Evolutionary conservation across 768 basidiomycete species (phyloP).

Genomic region (Hygrocybe coccinea): DNA sequence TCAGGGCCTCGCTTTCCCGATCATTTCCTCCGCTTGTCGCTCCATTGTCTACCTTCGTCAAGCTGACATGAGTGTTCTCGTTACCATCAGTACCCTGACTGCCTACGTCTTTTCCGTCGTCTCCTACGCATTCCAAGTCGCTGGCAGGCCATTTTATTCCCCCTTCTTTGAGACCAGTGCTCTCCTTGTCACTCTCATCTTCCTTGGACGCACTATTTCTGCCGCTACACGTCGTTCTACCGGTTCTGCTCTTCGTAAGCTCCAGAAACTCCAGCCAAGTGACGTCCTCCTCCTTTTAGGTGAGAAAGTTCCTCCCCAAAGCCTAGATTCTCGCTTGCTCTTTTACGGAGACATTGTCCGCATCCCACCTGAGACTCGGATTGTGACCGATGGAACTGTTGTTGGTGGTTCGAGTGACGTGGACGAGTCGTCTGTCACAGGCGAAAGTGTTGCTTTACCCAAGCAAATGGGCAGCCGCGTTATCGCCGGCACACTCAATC

Average conservation of each 20-base stretch:
- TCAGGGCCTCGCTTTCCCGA: slow-evolving; percentile 33
- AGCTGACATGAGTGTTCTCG: slow-evolving; percentile 37
- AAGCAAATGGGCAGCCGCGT: slow-evolving; percentile 31
- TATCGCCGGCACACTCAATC: slow-evolving; percentile 38
- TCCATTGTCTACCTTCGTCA: slow-evolving; percentile 33
- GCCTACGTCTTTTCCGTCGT: slow-evolving; percentile 40
- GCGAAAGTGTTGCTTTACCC: slow-evolving; percentile 36
- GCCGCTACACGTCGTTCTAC: slow-evolving; percentile 34
- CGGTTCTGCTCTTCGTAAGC: slow-evolving; percentile 28
- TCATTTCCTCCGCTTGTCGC: slow-evolving; percentile 33
- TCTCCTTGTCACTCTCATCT: slow-evolving; percentile 40
- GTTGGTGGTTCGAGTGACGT: slow-evolving; percentile 31
- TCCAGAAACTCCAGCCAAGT: slow-evolving; percentile 31
- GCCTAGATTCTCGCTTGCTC: slow-evolving; percentile 22
- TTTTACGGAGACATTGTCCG: slow-evolving; percentile 35
- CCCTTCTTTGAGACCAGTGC: slow-evolving; percentile 43
- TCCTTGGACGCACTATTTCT: slow-evolving; percentile 36
- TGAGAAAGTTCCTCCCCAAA: slow-evolving; percentile 10
- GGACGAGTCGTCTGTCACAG: slow-evolving; percentile 43
- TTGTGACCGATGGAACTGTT: slow-evolving; percentile 39
- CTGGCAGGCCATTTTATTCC: slow-evolving; percentile 26
- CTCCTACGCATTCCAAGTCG: slow-evolving; percentile 31
- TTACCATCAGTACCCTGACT: slow-evolving; percentile 35
- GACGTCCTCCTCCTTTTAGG: slow-evolving; percentile 25
- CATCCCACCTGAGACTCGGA: slow-evolving; percentile 29